Evolutionary conservation across 148 eudicot genomes (phyloP).

Genomic region (Vaccinium corymbosum): DNA sequence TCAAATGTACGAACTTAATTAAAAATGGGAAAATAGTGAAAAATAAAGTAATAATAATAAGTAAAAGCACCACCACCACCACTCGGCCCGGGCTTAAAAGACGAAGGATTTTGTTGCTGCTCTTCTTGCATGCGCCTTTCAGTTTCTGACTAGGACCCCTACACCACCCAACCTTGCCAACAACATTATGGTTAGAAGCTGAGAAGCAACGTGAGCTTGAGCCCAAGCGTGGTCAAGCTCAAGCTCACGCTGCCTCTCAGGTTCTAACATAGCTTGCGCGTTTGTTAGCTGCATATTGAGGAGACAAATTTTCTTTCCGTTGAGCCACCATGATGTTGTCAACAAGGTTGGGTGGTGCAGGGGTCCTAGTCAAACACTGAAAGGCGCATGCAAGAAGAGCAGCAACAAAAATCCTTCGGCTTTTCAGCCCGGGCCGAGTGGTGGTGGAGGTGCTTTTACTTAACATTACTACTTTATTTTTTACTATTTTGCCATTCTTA

Average conservation of each 20-base stretch:
- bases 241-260: constrained; percentile 11
- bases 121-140: neutral
- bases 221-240: neutral
- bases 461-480: too few species aligned
- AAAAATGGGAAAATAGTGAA: neutral
- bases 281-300: constrained; percentile 17
- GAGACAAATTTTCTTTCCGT: neutral
- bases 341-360: neutral
- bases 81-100: neutral
- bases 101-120: neutral
- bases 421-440: too few species aligned
- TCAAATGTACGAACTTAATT: neutral
- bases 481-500: neutral
- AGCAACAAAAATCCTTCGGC: neutral
- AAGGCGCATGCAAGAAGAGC: too few species aligned
- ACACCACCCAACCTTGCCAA: neutral
- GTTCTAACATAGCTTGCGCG: neutral
- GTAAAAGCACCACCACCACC: neutral
- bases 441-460: too few species aligned
- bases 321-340: constrained; percentile 12
- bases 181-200: too few species aligned
- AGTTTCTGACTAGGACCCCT: too few species aligned
- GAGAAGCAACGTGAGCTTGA: neutral
- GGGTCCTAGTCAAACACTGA: neutral
- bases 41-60: neutral